These are phyloP conservation scores for Xylaria telfairii DNA, from an alignment of 495 filamentous ascomycete genomes.

Conservation along the genomic window DNA sequence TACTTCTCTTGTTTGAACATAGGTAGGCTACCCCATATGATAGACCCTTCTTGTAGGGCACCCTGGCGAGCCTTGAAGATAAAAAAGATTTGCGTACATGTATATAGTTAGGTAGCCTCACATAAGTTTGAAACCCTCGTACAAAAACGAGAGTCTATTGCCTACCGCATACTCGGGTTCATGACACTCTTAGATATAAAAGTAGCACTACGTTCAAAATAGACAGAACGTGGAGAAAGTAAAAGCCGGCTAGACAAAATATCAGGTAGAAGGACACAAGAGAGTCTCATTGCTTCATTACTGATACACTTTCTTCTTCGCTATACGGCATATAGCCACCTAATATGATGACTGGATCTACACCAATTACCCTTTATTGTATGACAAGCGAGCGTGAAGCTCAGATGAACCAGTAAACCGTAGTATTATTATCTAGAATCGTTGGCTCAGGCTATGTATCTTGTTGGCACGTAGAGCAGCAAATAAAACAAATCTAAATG, in stretches of 20 bases:
- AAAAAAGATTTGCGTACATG: no score
- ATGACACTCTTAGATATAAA: no score
- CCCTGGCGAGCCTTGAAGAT: background rate
- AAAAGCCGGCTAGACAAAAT: background rate
- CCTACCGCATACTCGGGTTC: no score
- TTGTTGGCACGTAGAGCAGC: no score
- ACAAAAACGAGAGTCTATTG: no score
- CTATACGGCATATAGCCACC: background rate
- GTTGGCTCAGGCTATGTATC: background rate
- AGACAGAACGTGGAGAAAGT: background rate
- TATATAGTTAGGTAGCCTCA: no score
- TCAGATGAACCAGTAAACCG: background rate
- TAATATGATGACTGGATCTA: background rate
- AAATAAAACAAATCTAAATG: no score
- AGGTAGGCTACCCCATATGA: background rate
- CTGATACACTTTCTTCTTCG: background rate
- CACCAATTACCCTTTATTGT: background rate
- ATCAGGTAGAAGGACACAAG: background rate
- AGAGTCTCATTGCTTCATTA: no score
- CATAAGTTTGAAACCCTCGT: no score
- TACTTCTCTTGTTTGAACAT: background rate
- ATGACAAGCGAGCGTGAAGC: background rate
- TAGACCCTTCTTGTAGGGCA: background rate
- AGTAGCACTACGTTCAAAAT: background rate
- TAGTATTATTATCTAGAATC: background rate